Percentiles rank a stretch among this genome's conserved stretches.
Conservation (phyloP, 1,139 yeast genomes). For the Candida gigantensis region DNA sequence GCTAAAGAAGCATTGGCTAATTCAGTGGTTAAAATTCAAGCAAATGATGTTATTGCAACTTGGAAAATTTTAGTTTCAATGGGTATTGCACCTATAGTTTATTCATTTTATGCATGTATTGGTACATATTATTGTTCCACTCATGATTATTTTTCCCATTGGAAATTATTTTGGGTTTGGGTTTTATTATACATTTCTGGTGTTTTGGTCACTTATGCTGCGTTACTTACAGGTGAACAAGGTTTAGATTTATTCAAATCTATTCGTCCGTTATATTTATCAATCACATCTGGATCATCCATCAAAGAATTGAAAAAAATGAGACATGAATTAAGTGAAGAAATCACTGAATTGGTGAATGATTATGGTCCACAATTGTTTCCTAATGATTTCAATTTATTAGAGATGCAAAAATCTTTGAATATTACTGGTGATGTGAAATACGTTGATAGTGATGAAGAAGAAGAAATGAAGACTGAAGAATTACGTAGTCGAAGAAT, state of each 20-base stretch:
- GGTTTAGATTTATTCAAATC: slow-evolving; percentile 89
- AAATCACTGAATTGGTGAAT: slow-evolving; percentile 46
- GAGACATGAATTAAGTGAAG: slow-evolving; percentile 41
- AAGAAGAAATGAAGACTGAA: slow-evolving; percentile 58
- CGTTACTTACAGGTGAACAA: slow-evolving; percentile 86
- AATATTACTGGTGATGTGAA: slow-evolving; percentile 27
- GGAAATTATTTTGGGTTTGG: slow-evolving; percentile 40
- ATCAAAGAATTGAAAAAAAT: slow-evolving; percentile 49
- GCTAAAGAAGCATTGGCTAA: slow-evolving; percentile 81
- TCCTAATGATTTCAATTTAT: slow-evolving; percentile 49
- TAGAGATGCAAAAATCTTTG: slow-evolving; percentile 35
- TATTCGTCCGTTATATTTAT: slow-evolving; percentile 76
- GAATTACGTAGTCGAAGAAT: slow-evolving; percentile 50
- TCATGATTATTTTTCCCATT: slow-evolving; percentile 21
- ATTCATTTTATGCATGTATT: slow-evolving; percentile 72
- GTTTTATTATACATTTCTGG: slow-evolving; percentile 53
- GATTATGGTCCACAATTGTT: slow-evolving; percentile 47
- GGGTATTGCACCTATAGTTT: slow-evolving; percentile 86
- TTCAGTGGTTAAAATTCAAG: slow-evolving; percentile 86
- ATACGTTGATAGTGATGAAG: slow-evolving; percentile 49
- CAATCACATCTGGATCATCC: slow-evolving; percentile 60
- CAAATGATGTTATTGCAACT: slow-evolving; percentile 90
- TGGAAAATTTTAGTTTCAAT: slow-evolving; percentile 92
- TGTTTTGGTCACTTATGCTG: slow-evolving; percentile 79
- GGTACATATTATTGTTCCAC: slow-evolving; percentile 54